Evolutionary conservation across 2,329 filamentous ascomycete genomes (phyloP), one percentile per base, ranked within the genome.

Genomic region (Zarea fungicola): DNA sequence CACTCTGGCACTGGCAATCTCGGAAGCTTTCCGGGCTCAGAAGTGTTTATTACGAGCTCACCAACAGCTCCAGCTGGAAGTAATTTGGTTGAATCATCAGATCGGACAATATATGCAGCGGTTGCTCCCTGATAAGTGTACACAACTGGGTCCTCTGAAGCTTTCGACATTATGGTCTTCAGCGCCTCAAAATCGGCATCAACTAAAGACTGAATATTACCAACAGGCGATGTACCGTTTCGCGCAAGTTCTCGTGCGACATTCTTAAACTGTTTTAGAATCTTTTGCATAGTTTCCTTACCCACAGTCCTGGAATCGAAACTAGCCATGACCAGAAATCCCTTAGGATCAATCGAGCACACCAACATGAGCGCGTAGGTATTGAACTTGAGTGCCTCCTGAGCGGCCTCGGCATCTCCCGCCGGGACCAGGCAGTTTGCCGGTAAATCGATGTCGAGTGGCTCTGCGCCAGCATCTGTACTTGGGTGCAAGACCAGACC

Each of bases 281-380:
- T 75, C 26, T 70, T 68, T 56, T 81, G 66, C 65, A 83, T 78
- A 16, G 74, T 70, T 21, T 66, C 63, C 26, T 66, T 69, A 16
- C 68, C 67, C 16, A 85, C 74, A 1, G 76, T 73, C n/a, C 76
- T 75, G 19, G 80, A 80, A 57, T 86, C 81, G 56, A 84, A 84
- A 56, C 81, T 83, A 1, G 81, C 80, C 67, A 81, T 82, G 49
- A 82, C 68, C 14, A 76, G 62, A 58, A 85, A 78, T 1, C 76
- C 74, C 52, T 72, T 68, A 2, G 74, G 68, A 29, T 79, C 74
- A 6, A 84, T 65, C 4, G 77, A 81, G 60, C 81, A 85, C 35
- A 84, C 81, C 18, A 85, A 65, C 70, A 85, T 84, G 26, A 86
- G 73, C 1, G 80, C 75, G 58, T 84, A 84, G 0, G 73, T 76